Base-by-base conservation (phyloP, 2,329 filamentous ascomycete genomes). In the Fusarium paranaense region DNA sequence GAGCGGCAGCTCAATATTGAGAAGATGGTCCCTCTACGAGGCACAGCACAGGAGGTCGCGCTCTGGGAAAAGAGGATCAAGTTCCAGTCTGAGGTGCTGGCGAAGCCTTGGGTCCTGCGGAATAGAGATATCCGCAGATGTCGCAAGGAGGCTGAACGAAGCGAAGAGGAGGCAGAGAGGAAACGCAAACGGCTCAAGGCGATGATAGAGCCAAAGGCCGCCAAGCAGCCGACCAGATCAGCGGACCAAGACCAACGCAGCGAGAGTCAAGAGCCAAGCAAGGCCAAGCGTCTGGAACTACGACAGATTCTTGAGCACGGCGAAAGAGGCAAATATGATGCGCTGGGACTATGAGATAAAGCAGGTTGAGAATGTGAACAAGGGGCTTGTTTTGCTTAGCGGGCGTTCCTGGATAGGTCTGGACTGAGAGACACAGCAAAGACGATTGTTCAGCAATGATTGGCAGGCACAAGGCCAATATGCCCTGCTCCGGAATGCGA, bases 11-110 rank as follows among this genome's bases (percentile, higher is more conserved):
- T 92, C 71, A 85, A 85, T 50, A 83, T 90, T 25, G 83, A 87
- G 54, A 89, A 87, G 75, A 81, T 90, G 65, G 77, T 79, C n/a
- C 73, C 83, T 0, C 65, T 92, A 5, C 79, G 78, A 27, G 85
- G 86, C 52, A 92, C 90, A 0, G 85, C 86, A 54, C 84, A 88
- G 37, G 91, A 93, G 78, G 83, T 92, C 5, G 80, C 78, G 9
- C 88, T 91, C 10, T 93, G 91, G 91, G 84, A 87, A 74, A 89
- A 89, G 81, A 83, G 86, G 52, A 72, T 79, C 20, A 80, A 80
- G 33, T 91, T 92, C 76, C 85, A 85, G 38, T 78, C 76, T 37
- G 84, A 88, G 5, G 83, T 90, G 7, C 82, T 93, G 16, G 79
- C 80, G 4, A 81, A 79, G 65, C 87, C 89, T 0, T 93, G 91